Evolutionary conservation across 1,284 basidiomycete species (phyloP).

Genomic region (Melampsora americana): DNA sequence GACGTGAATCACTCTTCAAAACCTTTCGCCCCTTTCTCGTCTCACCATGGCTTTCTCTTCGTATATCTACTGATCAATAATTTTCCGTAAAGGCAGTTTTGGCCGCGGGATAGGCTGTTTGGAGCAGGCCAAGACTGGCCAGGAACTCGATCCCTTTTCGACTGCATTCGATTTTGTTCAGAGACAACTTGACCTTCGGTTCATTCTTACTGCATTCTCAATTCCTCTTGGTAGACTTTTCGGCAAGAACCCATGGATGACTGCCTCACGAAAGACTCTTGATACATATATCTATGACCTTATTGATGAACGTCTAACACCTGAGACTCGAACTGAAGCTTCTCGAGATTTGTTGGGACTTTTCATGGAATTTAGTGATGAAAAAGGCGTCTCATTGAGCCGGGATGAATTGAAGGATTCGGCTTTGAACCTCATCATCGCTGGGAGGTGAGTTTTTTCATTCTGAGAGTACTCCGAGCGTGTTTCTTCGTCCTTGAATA

Average conservation of each 20-base stretch:
- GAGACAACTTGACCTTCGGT: constrained; percentile 41
- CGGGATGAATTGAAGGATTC: constrained; percentile 47
- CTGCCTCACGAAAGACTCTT: constrained; percentile 19
- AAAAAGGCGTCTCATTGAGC: constrained; percentile 40
- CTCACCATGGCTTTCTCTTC: not conserved
- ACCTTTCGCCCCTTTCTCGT: no score
- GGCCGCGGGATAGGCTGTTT: constrained; percentile 37
- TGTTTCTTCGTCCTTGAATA: not conserved
- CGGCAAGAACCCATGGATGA: constrained; percentile 35
- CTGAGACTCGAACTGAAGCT: not conserved
- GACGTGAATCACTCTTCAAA: constrained; percentile 21
- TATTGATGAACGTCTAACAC: constrained; percentile 33
- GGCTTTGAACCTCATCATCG: constrained; percentile 47
- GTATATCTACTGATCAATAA: constrained; percentile 13
- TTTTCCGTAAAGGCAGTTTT: constrained; percentile 9
- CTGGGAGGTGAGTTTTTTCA: constrained; percentile 44
- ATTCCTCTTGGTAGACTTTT: constrained; percentile 23
- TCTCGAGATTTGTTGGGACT: constrained; percentile 44
- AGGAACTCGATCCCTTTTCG: constrained; percentile 27
- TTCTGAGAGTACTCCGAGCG: not conserved
- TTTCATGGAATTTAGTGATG: constrained; percentile 45
- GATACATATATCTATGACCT: constrained; percentile 44
- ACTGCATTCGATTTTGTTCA: constrained; percentile 44
- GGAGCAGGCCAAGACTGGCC: constrained; percentile 11
- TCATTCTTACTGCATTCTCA: constrained; percentile 33